Evolutionary conservation across 2,329 filamentous ascomycete genomes (phyloP), one percentile per base, ranked within the genome.

Genomic region (Alternaria consortialis): DNA sequence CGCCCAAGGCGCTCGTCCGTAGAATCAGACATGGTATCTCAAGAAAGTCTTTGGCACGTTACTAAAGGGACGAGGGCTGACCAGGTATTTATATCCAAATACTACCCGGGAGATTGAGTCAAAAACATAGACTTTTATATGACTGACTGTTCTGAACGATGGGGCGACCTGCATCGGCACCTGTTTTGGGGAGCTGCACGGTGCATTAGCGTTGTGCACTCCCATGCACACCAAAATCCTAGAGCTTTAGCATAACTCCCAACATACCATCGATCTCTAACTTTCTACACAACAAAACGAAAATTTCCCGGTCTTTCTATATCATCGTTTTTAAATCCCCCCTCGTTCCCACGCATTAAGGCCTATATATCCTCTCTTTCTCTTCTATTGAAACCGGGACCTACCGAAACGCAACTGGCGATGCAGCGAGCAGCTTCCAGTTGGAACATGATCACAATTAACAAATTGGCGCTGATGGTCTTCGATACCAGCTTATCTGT

Each of bases 261-360:
- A 20, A 20, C 20, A 20, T 20, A 20, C 20, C 20, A 20, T 20
- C 20, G 20, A 20, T 20, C 20, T 20, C 20, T 20, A 20, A 20
- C 20, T 20, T 20, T 20, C 20, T 20, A 20, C 20, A 20, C 20
- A 20, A 20, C 20, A 20, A 20, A 20, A 20, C 20, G 20, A 20
- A 20, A 20, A 20, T 20, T 2, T 20, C 20, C 20, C 20, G 20
- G 20, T 2, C 20, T 20, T 2, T 73, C 25, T 64, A 67, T 37
- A 56, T 72, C 27, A 27, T 70, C 15, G 39, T 72, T 1, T 72
- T 62, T 43, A 66, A 65, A 36, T 68, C 68, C 25, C 65, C 63
- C 1, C 59, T 72, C 17, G 73, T 74, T 34, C 64, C 70, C 32
- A 69, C 70, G 20, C 72, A 75, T 32, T 75, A 67, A 69, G 59